Conservation (phyloP, 2,329 filamentous ascomycete species). For the Aureobasidium melanogenum region DNA sequence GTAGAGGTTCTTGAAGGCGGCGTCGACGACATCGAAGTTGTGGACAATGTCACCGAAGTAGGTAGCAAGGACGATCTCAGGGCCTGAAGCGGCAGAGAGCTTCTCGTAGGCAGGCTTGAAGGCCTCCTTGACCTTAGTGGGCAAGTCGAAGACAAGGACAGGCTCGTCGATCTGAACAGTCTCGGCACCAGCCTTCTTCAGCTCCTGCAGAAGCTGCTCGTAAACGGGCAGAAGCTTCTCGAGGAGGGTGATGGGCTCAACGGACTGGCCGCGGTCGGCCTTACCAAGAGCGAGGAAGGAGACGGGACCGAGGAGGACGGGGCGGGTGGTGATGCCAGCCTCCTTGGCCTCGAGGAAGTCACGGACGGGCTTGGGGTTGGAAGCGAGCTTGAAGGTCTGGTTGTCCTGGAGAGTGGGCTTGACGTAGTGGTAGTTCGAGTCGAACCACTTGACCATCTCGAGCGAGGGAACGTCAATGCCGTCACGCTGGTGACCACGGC, state of each 20-base stretch:
- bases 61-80: constrained; percentile 83
- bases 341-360: constrained; percentile 98
- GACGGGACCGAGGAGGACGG: constrained; percentile 89
- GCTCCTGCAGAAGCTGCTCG: constrained; percentile 80
- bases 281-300: constrained; percentile 97
- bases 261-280: constrained; percentile 86
- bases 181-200: constrained; percentile 94
- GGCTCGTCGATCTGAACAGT: constrained; percentile 98
- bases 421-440: constrained; percentile 99
- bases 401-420: constrained; percentile 96
- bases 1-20: constrained; percentile 63
- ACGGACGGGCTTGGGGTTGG: constrained; percentile 83
- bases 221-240: constrained; percentile 92
- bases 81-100: constrained; percentile 66
- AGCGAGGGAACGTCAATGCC: constrained; percentile 76
- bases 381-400: constrained; percentile 86
- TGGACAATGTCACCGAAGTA: constrained; percentile 99
- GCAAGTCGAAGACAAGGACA: constrained; percentile 88
- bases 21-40: constrained; percentile 80
- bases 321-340: constrained; percentile 84
- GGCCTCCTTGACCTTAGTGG: constrained; percentile 81
- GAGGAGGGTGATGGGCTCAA: constrained; percentile 88
- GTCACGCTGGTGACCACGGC: constrained; percentile 93
- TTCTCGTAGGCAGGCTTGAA: constrained; percentile 98
- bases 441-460: constrained; percentile 99